Base-by-base conservation (phyloP, 345 rosid species). In the Eutrema yunnanense region DNA sequence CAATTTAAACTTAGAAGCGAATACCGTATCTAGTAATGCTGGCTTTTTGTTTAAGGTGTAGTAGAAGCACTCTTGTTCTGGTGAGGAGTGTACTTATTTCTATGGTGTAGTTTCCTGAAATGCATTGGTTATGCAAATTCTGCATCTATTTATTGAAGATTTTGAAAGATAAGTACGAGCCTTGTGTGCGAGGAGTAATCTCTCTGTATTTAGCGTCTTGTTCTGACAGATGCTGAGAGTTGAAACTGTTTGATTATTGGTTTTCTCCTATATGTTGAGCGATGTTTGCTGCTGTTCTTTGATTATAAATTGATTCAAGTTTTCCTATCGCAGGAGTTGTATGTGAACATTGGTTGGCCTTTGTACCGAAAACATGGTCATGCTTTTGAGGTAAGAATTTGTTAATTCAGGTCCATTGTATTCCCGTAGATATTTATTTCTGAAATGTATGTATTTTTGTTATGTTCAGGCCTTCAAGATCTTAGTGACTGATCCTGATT, bases 301-400 rank as follows among this genome's bases (percentile, higher is more conserved):
- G 49, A 49, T 57, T 36, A 34, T 32, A 30, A 49, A 38, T 47
- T 65, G 71, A 62, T 62, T 46, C 1, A 43, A 72, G 26, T 46
- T 51, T 42, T 57, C 62, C 29, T 30, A 65, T 61, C 14, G 30
- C 87, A 95, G 99, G 99, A 92, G 38, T 64, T 95, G 79, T 95
- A 95, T 74, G 62, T 90, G 68, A 71, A 86, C 75, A 86, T 95
- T 62, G 94, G 92, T 62, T 90, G 98, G 99, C 99, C 99, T 72
- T 77, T 95, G 76, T 95, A 92, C 75, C 85, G 96, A 62, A 92
- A 86, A 75, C 85, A 92, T 65, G 92, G 96, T 11, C 99, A 92
- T 81, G 99, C 98, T 55, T 95, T 92, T 81, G 99, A 95, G 94
- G 99, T 92, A 77, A 81, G 84, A 44, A 9, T 4, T 56, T 43